A percentile compares a stretch with the other conserved stretches of the same genome.
phyloP scores from a whole-genome alignment of 2,329 filamentous ascomycete genomes.

The Plectosphaerella cucumerina region DNA sequence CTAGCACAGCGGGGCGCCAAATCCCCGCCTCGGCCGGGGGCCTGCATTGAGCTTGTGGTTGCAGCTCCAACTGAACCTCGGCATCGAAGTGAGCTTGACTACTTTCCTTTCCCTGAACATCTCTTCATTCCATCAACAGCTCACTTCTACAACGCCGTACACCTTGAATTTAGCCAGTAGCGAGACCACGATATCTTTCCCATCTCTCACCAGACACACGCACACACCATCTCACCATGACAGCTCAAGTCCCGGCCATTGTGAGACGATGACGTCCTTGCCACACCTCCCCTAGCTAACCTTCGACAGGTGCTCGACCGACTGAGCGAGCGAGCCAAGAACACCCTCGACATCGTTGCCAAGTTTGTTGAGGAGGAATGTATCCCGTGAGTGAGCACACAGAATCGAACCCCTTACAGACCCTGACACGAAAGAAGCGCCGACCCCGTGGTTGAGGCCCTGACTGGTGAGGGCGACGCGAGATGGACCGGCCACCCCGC shows the following conservation, averaged over 20 bases:
- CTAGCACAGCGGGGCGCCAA: conserved; percentile 1
- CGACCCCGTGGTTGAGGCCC: conserved; percentile 75
- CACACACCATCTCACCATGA: conserved; percentile 13
- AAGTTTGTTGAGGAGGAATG: conserved; percentile 98
- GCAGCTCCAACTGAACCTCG: conserved; percentile 1
- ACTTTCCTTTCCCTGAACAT: not conserved
- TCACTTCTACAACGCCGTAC: no score
- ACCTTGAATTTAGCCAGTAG: no score
- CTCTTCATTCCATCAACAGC: no score
- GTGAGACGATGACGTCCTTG: conserved; percentile 15
- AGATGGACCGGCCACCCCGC: conserved; percentile 78
- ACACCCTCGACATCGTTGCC: conserved; percentile 82
- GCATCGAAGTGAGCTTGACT: conserved; percentile 1
- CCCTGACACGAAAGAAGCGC: conserved; percentile 41
- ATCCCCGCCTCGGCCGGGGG: conserved; percentile 6
- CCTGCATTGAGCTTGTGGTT: not conserved
- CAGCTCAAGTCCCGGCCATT: conserved; percentile 17
- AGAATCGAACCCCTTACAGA: conserved; percentile 6
- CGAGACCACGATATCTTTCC: no score
- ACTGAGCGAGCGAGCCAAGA: conserved; percentile 81
- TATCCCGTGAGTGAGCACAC: conserved; percentile 54
- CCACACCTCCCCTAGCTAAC: conserved; percentile 2
- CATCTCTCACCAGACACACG: no score
- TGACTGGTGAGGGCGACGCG: conserved; percentile 69
- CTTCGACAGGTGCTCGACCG: conserved; percentile 39